Percentiles rank a stretch among this genome's conserved stretches.
phyloP scores from a whole-genome alignment of 2,329 filamentous ascomycete species.

The Polytolypa hystricis region DNA sequence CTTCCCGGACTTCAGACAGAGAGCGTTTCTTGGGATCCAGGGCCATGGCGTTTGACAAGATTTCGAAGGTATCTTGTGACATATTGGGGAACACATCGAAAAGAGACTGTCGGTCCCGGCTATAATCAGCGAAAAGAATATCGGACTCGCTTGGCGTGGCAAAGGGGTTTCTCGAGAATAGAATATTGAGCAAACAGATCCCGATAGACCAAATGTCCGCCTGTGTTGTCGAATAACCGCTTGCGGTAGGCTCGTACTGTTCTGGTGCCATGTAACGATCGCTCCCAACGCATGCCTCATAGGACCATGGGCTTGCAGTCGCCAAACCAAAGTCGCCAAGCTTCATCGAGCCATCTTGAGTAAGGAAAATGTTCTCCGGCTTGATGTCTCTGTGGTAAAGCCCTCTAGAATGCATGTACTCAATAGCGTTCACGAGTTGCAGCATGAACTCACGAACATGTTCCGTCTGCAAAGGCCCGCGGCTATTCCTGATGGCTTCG shows the following conservation, averaged over 20 bases:
- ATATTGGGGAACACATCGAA: slow-evolving; percentile 98
- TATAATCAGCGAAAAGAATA: slow-evolving; percentile 85
- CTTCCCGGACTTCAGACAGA: slow-evolving; percentile 63
- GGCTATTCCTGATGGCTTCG: slow-evolving; percentile 83
- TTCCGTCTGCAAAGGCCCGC: slow-evolving; percentile 84
- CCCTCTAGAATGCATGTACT: slow-evolving; percentile 80
- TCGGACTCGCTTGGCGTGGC: slow-evolving; percentile 83
- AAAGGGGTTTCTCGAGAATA: slow-evolving; percentile 96
- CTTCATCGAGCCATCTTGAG: slow-evolving; percentile 79
- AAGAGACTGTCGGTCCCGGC: slow-evolving; percentile 82
- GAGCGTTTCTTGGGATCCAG: slow-evolving; percentile 85
- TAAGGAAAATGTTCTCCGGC: slow-evolving; percentile 97
- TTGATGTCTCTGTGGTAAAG: slow-evolving; percentile 98
- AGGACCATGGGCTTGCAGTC: slow-evolving; percentile 79
- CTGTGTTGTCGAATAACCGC: slow-evolving; percentile 83
- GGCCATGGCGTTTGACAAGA: slow-evolving; percentile 81
- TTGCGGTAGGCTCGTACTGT: slow-evolving; percentile 80
- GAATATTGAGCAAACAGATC: slow-evolving; percentile 88
- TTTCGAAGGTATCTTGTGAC: slow-evolving; percentile 95
- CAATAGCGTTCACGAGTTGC: slow-evolving; percentile 78
- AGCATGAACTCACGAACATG: slow-evolving; percentile 97
- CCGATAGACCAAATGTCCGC: slow-evolving; percentile 97
- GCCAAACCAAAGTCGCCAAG: slow-evolving; percentile 93
- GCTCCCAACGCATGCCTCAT: slow-evolving; percentile 87
- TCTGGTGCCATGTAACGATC: slow-evolving; percentile 99